A percentile compares a stretch with the other conserved stretches of the same genome.
These are phyloP conservation scores for Cyberlindnera bimundalis DNA, from an alignment of 805 yeast species.

Conservation along the genomic window DNA sequence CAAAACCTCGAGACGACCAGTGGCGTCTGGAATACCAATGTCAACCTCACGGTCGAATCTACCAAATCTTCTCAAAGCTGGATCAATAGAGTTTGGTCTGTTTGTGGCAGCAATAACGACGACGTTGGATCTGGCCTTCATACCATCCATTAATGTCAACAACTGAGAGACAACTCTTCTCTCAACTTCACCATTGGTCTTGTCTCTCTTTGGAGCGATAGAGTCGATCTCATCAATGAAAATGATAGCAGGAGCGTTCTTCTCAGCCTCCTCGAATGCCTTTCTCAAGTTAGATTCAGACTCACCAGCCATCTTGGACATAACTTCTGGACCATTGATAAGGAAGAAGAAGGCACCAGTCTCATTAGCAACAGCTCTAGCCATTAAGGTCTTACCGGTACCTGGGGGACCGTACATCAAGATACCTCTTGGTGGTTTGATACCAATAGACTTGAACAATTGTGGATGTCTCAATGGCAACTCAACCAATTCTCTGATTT, in stretches of 20 bases:
- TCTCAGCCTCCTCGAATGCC: constrained; percentile 99
- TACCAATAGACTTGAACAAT: constrained; percentile 95
- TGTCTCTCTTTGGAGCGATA: constrained; percentile 99
- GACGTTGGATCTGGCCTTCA: constrained; percentile 98
- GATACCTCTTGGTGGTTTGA: constrained; percentile 98
- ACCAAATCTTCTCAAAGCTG: constrained; percentile 85
- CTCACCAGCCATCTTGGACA: constrained; percentile 99
- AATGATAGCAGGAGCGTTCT: constrained; percentile 95
- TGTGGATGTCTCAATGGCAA: constrained; percentile 98
- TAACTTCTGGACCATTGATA: constrained; percentile 98
- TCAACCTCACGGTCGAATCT: constrained; percentile 89
- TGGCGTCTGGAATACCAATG: constrained; percentile 95
- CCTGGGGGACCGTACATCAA: constrained; percentile 99
- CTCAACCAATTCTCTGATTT: constrained; percentile 97
- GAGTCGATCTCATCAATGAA: constrained; percentile 99
- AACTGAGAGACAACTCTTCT: constrained; percentile 98
- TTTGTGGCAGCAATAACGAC: constrained; percentile 98
- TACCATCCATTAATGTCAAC: constrained; percentile 98
- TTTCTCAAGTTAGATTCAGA: constrained; percentile 95
- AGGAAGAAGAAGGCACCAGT: constrained; percentile 98
- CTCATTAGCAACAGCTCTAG: constrained; percentile 99
- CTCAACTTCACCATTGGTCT: constrained; percentile 99
- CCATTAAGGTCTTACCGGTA: constrained; percentile 99
- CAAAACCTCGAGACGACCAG: constrained; percentile 94
- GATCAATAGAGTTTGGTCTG: constrained; percentile 70